phyloP scores from a whole-genome alignment of 441 rosid species.

The Gossypium armourianum region DNA sequence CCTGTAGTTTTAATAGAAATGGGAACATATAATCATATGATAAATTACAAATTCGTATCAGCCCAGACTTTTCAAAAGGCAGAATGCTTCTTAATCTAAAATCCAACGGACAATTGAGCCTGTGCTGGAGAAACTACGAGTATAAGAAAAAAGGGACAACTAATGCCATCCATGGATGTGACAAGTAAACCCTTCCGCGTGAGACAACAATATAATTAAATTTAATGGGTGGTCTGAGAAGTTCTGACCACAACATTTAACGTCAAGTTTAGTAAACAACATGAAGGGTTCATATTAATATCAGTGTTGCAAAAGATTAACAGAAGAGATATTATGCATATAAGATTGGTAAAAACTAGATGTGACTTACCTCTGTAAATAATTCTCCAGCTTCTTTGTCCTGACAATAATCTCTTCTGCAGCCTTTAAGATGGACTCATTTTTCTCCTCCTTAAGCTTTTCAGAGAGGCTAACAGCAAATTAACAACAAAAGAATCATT shows the following conservation, averaged over 20 bases:
- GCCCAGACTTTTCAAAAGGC: not conserved
- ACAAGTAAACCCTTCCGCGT: not conserved
- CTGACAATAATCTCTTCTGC: slow-evolving; percentile 46
- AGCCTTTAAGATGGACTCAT: slow-evolving; percentile 30
- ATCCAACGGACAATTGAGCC: not conserved
- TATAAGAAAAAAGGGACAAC: not conserved
- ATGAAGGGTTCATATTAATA: not conserved
- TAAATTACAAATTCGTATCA: not conserved
- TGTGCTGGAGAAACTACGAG: not conserved
- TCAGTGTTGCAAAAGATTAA: not conserved
- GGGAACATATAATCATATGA: not conserved
- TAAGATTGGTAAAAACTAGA: not conserved
- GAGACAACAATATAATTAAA: slow-evolving; percentile 1
- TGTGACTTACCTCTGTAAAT: slow-evolving; percentile 34
- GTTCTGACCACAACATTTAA: not conserved
- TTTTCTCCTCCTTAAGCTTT: slow-evolving; percentile 31
- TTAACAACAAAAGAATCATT: not conserved
- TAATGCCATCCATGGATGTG: not conserved
- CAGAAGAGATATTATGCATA: not conserved
- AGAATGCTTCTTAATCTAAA: not conserved
- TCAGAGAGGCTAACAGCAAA: slow-evolving; percentile 33
- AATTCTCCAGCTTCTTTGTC: slow-evolving; percentile 48
- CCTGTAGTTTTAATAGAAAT: not conserved
- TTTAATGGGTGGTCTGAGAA: not conserved
- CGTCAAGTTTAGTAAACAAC: not conserved